These are phyloP conservation scores for Ophiostoma sp. DNA, from an alignment of 2,329 filamentous ascomycete genomes.

Conservation along the genomic window DNA sequence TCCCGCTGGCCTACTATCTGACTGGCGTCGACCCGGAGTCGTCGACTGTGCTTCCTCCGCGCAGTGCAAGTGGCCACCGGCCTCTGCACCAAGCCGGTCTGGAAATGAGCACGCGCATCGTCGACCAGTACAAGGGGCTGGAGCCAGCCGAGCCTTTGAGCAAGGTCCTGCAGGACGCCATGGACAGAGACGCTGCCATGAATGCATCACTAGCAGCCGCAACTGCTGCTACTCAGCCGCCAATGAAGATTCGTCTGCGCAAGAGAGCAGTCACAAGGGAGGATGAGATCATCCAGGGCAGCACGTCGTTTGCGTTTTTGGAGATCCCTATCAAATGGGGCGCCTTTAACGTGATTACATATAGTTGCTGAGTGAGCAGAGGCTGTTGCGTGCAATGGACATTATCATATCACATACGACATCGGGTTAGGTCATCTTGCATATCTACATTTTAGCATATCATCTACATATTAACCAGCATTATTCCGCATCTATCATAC, in stretches of 20 bases:
- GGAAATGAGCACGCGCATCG: constrained; percentile 17
- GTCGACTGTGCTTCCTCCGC: neutral
- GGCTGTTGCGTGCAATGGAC: neutral
- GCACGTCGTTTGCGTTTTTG: neutral
- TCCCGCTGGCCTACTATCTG: neutral
- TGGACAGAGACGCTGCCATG: constrained; percentile 24
- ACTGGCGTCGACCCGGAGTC: neutral
- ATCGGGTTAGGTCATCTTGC: neutral
- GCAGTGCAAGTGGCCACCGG: constrained; percentile 1
- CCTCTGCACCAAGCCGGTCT: constrained; percentile 10
- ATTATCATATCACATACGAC: neutral
- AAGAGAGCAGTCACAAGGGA: neutral
- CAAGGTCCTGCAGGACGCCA: constrained; percentile 22
- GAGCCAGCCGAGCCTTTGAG: constrained; percentile 24
- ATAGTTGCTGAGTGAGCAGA: neutral
- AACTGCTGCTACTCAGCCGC: neutral
- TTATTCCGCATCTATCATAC: neutral
- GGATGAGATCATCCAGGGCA: neutral
- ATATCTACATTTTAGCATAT: neutral
- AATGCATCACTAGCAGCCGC: constrained; percentile 3
- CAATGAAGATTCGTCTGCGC: constrained; percentile 24
- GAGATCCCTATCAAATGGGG: constrained; percentile 15
- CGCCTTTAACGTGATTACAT: neutral
- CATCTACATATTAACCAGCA: neutral
- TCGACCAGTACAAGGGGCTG: constrained; percentile 23